Conservation (phyloP, 2,329 filamentous ascomycete genomes). For the Ceratocystis variospora region DNA sequence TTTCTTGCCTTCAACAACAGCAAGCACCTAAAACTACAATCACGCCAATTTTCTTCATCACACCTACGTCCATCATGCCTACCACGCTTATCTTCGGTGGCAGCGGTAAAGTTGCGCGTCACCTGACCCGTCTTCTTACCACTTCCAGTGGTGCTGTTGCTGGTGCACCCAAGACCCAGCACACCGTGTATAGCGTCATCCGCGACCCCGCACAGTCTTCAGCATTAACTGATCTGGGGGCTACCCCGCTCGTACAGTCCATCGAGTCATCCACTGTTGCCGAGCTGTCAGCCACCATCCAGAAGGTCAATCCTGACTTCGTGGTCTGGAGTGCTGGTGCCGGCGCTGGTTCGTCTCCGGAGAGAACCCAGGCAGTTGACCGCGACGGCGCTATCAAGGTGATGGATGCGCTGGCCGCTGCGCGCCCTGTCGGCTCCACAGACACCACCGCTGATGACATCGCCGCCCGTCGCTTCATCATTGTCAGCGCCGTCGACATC, state of each 20-base stretch:
- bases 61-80: slow-evolving; percentile 20
- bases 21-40: too few relatives aligned
- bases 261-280: slow-evolving; percentile 29
- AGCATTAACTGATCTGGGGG: slow-evolving; percentile 29
- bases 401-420: slow-evolving; percentile 32
- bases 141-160: background rate
- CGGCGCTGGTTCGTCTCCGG: slow-evolving; percentile 23
- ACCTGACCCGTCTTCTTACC: slow-evolving; percentile 21
- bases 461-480: slow-evolving; percentile 26
- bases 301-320: slow-evolving; percentile 24
- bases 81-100: slow-evolving; percentile 23
- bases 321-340: slow-evolving; percentile 27
- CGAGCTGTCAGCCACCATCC: slow-evolving; percentile 29
- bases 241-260: slow-evolving; percentile 31
- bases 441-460: background rate
- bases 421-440: slow-evolving; percentile 11
- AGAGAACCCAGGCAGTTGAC: slow-evolving; percentile 33
- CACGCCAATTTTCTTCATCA: background rate
- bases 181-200: slow-evolving; percentile 24
- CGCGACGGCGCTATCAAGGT: slow-evolving; percentile 32
- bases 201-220: slow-evolving; percentile 25
- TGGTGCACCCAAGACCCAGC: slow-evolving; percentile 16
- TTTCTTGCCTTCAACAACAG: too few relatives aligned
- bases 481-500: slow-evolving; percentile 33
- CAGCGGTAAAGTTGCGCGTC: slow-evolving; percentile 23